These are phyloP conservation scores for Blastobotrys arbuscula DNA, from an alignment of 1,139 yeast genomes.

Conservation along the genomic window DNA sequence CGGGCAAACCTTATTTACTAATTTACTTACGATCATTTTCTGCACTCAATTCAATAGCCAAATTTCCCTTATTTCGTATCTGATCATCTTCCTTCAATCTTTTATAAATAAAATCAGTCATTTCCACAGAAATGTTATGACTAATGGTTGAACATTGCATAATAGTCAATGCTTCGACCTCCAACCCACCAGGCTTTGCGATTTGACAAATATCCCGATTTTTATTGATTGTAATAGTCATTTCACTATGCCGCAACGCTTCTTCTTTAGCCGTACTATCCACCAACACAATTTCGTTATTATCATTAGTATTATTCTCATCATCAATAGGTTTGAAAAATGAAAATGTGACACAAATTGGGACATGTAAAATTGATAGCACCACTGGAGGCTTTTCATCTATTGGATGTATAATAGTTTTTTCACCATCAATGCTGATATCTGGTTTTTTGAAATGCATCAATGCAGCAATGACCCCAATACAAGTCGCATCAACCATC, in stretches of 20 bases:
- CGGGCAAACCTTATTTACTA: neutral
- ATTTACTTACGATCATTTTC: slow-evolving; percentile 26
- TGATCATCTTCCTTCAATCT: slow-evolving; percentile 53
- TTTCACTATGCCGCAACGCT: slow-evolving; percentile 63
- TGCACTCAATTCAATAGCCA: slow-evolving; percentile 29
- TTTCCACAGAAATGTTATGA: slow-evolving; percentile 51
- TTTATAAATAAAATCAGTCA: slow-evolving; percentile 60
- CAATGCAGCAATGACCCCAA: slow-evolving; percentile 83
- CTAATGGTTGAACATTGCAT: slow-evolving; percentile 69
- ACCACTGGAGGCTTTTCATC: slow-evolving; percentile 86
- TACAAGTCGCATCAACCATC: slow-evolving; percentile 80
- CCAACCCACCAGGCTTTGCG: slow-evolving; percentile 84
- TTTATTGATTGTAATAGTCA: slow-evolving; percentile 82
- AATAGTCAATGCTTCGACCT: slow-evolving; percentile 67
- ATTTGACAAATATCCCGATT: slow-evolving; percentile 89
- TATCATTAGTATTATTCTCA: neutral
- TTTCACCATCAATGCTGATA: slow-evolving; percentile 65
- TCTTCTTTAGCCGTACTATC: slow-evolving; percentile 83
- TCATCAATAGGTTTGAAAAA: slow-evolving; percentile 48
- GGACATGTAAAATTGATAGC: slow-evolving; percentile 78
- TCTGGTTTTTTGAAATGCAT: slow-evolving; percentile 83
- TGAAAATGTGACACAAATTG: slow-evolving; percentile 85
- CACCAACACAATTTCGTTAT: slow-evolving; percentile 54
- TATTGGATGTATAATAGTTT: slow-evolving; percentile 62
- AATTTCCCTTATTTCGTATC: slow-evolving; percentile 31